A percentile compares a stretch with the other conserved stretches of the same genome.
Evolutionary conservation across 352 stramenopile species (phyloP).

Genomic region (Globisporangium polare): DNA sequence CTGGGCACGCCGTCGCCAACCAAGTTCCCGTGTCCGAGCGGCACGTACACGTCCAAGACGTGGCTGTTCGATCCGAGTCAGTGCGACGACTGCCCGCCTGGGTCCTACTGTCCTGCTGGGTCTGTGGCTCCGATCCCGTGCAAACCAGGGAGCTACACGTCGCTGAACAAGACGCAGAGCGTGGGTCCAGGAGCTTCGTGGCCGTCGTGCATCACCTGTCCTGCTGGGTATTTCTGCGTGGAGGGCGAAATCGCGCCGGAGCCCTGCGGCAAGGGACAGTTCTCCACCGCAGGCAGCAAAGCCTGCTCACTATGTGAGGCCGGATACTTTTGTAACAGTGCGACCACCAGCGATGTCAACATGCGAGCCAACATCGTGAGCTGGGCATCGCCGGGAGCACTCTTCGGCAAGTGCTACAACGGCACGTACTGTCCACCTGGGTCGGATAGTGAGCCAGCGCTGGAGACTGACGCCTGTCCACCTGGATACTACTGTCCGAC

Average conservation of each 20-base stretch:
- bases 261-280: conserved; percentile 71
- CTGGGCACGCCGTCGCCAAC: conserved; percentile 59
- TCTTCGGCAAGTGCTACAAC: conserved; percentile 84
- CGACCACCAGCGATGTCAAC: conserved; percentile 54
- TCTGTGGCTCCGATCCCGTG: conserved; percentile 62
- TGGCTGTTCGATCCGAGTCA: conserved; percentile 71
- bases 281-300: conserved; percentile 49
- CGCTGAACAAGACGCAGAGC: conserved; percentile 63
- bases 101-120: conserved; percentile 67
- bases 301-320: conserved; percentile 54
- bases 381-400: conserved; percentile 50
- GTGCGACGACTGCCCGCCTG: conserved; percentile 75
- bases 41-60: conserved; percentile 75
- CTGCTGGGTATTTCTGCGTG: conserved; percentile 80
- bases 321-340: conserved; percentile 77
- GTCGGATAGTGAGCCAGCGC: conserved; percentile 60
- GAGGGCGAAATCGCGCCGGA: conserved; percentile 50
- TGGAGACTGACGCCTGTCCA: conserved; percentile 74
- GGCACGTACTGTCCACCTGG: conserved; percentile 80
- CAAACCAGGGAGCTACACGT: conserved; percentile 71
- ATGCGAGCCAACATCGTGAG: conserved; percentile 55
- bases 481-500: conserved; percentile 77
- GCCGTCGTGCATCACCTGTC: conserved; percentile 69
- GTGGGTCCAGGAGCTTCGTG: conserved; percentile 53
- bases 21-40: conserved; percentile 78